Evolutionary conservation across 768 basidiomycete species (phyloP).

Genomic region (Auricularia heimuer): DNA sequence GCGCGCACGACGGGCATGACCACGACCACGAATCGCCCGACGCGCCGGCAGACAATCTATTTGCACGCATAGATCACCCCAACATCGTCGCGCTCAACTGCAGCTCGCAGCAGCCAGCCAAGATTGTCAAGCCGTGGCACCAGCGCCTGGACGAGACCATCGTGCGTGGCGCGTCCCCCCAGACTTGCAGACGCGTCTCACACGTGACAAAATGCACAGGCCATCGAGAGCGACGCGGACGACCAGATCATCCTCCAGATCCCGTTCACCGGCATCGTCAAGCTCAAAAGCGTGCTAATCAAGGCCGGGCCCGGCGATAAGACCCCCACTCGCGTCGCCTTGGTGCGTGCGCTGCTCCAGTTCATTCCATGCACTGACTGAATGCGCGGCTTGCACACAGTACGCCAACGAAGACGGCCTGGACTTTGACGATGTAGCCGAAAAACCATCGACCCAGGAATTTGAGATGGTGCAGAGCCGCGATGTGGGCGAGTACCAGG

Average conservation of each 20-base stretch:
- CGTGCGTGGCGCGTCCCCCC: neutral
- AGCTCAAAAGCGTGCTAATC: constrained; percentile 68
- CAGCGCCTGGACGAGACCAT: constrained; percentile 52
- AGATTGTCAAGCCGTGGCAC: constrained; percentile 83
- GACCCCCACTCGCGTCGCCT: constrained; percentile 58
- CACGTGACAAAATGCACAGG: constrained; percentile 34
- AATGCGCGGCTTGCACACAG: constrained; percentile 27
- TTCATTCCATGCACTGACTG: too few species aligned
- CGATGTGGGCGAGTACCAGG: constrained; percentile 57
- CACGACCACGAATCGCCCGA: constrained; percentile 31
- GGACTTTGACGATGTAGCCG: constrained; percentile 68
- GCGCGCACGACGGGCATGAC: constrained; percentile 44
- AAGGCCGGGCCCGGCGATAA: constrained; percentile 76
- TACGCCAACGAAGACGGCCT: constrained; percentile 68
- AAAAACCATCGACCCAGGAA: constrained; percentile 59
- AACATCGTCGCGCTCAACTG: constrained; percentile 79
- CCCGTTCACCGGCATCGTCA: constrained; percentile 83
- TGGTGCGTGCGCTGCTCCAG: constrained; percentile 39
- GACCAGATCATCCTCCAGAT: constrained; percentile 77
- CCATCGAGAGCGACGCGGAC: constrained; percentile 80
- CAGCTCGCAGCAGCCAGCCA: constrained; percentile 30
- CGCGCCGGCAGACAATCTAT: constrained; percentile 64
- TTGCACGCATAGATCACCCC: constrained; percentile 59
- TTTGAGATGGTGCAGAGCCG: constrained; percentile 58
- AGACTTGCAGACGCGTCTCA: neutral